Percentiles rank a stretch among this genome's conserved stretches.
These are phyloP conservation scores for Ogataea parapolymorpha DNA, from an alignment of 805 yeast species.

Conservation along the genomic window DNA sequence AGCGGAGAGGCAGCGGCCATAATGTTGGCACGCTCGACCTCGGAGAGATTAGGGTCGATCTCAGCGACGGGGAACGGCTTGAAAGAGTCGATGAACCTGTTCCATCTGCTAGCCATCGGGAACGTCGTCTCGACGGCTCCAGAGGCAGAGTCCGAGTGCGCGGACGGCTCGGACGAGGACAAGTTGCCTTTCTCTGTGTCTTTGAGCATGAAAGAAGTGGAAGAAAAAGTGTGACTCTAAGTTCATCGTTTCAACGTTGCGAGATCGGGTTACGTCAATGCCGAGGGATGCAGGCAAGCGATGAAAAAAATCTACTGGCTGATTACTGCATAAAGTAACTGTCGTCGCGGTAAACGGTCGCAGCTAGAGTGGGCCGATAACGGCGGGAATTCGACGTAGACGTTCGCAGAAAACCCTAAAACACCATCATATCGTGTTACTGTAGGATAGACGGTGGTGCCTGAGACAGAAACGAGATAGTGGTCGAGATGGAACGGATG, in stretches of 20 bases:
- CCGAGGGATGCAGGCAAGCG: neutral
- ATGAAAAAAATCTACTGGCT: neutral
- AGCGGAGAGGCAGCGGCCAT: conserved; percentile 43
- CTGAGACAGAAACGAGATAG: too few relatives aligned
- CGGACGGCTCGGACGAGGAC: neutral
- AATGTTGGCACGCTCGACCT: conserved; percentile 39
- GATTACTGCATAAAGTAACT: neutral
- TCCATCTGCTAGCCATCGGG: conserved; percentile 4
- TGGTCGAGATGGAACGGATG: too few relatives aligned
- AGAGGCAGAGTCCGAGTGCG: neutral
- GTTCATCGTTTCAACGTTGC: neutral
- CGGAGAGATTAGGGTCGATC: conserved; percentile 37
- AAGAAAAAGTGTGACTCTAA: neutral
- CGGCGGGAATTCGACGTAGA: too few relatives aligned
- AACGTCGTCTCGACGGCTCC: conserved; percentile 16
- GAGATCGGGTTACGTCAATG: neutral
- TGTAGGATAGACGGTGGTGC: too few relatives aligned
- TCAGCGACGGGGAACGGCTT: conserved; percentile 27
- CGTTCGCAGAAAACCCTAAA: too few relatives aligned
- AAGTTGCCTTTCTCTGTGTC: neutral
- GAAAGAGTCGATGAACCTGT: conserved; percentile 21
- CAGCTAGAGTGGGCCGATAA: too few relatives aligned
- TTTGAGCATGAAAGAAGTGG: neutral
- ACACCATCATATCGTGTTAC: too few relatives aligned
- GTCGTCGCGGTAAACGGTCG: neutral